Base-by-base conservation (phyloP, 371 early-diverging fungal genomes). In the Neoconidiobolus thromboides region DNA sequence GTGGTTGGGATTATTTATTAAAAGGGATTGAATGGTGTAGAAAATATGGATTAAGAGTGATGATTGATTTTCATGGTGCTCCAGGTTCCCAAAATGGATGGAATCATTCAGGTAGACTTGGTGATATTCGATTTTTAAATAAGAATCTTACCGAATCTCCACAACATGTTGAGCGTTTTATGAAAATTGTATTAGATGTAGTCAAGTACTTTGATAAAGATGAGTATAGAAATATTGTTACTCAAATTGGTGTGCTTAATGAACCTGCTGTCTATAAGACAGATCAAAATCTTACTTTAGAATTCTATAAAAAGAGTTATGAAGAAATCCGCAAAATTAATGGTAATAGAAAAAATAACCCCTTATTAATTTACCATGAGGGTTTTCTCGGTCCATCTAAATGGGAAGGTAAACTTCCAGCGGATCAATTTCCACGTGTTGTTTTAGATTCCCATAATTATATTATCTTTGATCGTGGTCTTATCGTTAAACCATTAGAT, bases 51-150 rank as follows among this genome's bases (percentile, higher is more conserved):
- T 64, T 83, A 60, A 71, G 80, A 1, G 80, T 79, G 36, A 67
- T 78, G 51, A 62, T 81, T n/a, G 81, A 83, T 46, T 60, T 83
- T 44, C 81, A 81, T 58, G 77, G 74, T 5, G 73, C 73, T 0
- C 82, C 82, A 3, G 81, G 82, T 1, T 78, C 78, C 41, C 81
- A 77, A 55, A 76, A 76, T 43, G 77, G 77, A 5, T 68, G 74
- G 64, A 71, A 67, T 50, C 77, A 75, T 46, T 72, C 71, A n/a
- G 77, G 77, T 26, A 64, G 64, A 3, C 7, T 39, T 2, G 58
- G 62, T 6, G 36, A 36, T 1, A 50, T 48, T 15, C 15, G 55
- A 48, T 60, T 53, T 38, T 10, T 60, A 3, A 67, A 67, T 0
- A 48, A n/a, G 12, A 56, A 61, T 51, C 26, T 61, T 41, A 55